Evolutionary conservation across 176 grass and related monocot genomes (phyloP).

Genomic region (Phragmites australis): DNA sequence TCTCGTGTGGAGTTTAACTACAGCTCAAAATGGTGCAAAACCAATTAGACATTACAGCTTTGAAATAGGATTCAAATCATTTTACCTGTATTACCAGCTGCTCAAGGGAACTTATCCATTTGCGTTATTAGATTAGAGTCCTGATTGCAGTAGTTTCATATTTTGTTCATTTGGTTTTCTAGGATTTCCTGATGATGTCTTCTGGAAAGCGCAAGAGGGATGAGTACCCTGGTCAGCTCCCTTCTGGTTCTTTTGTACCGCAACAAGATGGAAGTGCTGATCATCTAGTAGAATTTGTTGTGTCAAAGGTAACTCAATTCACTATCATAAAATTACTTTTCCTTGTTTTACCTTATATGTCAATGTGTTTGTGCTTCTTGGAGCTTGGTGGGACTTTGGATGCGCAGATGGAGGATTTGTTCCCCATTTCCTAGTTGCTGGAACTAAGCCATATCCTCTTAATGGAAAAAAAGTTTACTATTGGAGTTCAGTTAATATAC

Average conservation of each 20-base stretch:
- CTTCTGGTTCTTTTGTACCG: constrained; percentile 81
- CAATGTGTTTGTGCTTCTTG: not conserved
- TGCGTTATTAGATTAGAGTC: not conserved
- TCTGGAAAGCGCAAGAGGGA: constrained; percentile 97
- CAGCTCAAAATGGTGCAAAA: not conserved
- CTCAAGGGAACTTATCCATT: not conserved
- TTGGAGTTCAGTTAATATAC: no score
- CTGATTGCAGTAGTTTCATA: constrained; percentile 8
- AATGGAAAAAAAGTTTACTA: not conserved
- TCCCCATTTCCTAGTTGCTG: not conserved
- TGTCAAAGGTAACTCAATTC: constrained; percentile 42
- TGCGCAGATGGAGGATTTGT: not conserved
- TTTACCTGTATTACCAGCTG: not conserved
- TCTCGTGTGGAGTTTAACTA: not conserved
- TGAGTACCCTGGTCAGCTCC: constrained; percentile 69
- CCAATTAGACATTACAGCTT: not conserved
- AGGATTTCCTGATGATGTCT: constrained; percentile 82
- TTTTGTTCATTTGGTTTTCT: constrained; percentile 28
- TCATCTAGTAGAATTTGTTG: constrained; percentile 63
- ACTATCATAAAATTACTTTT: constrained; percentile 3
- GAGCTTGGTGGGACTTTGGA: not conserved
- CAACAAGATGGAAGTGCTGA: constrained; percentile 95
- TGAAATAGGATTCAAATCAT: not conserved
- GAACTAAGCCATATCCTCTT: not conserved
- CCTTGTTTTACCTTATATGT: not conserved